Percentiles rank a stretch among this genome's conserved stretches.
These are phyloP conservation scores for Phytophthora podocarpi DNA, from an alignment of 352 stramenopile genomes.

Conservation along the genomic window DNA sequence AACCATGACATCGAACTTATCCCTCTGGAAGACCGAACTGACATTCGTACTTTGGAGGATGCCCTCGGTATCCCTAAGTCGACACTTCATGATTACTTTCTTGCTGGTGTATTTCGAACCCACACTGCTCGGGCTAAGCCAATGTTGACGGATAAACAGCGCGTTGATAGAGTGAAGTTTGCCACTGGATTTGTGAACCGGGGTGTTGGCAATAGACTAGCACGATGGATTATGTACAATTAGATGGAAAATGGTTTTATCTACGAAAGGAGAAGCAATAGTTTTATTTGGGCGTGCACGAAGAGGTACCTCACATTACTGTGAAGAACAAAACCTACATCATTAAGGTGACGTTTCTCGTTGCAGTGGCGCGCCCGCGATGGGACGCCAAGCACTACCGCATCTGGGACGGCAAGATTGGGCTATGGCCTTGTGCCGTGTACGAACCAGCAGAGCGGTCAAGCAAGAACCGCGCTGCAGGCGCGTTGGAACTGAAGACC, in stretches of 20 bases:
- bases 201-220: neutral
- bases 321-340: conserved; percentile 14
- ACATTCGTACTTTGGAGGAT: conserved; percentile 13
- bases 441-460: neutral
- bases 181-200: neutral
- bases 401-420: conserved; percentile 1
- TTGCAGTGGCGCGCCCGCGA: no score
- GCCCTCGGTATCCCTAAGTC: conserved; percentile 7
- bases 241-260: conserved; percentile 10
- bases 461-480: neutral
- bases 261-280: neutral
- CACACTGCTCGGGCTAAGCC: neutral
- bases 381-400: neutral
- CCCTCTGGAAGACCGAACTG: conserved; percentile 7
- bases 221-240: neutral
- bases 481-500: neutral
- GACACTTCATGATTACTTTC: conserved; percentile 9
- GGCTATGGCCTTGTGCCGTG: neutral
- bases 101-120: neutral
- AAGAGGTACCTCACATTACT: neutral
- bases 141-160: neutral
- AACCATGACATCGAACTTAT: conserved; percentile 9
- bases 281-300: neutral
- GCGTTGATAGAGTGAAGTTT: no score
- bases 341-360: no score